Percentiles rank a stretch among this genome's conserved stretches.
These are phyloP conservation scores for Heritiera littoralis DNA, from an alignment of 345 rosid species.

Conservation along the genomic window DNA sequence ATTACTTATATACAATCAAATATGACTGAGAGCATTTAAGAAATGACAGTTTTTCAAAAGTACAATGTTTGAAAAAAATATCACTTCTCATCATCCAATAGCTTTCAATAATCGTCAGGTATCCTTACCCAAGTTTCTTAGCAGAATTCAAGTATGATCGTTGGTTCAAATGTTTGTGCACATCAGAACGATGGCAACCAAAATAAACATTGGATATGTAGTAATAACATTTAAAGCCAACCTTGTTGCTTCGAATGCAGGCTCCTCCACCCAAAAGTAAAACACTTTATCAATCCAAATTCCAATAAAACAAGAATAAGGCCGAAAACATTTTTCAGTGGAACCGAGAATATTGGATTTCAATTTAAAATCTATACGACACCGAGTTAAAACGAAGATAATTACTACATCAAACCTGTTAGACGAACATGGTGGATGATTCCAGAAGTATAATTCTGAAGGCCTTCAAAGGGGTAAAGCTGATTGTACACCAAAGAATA, in stretches of 20 bases:
- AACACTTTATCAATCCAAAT: not conserved
- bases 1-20: not conserved
- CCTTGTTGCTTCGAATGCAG: not conserved
- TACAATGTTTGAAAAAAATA: too few relatives aligned
- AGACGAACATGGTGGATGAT: slow-evolving; percentile 87
- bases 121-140: not conserved
- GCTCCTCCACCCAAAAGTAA: not conserved
- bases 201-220: not conserved
- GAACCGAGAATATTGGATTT: not conserved
- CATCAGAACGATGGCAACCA: not conserved
- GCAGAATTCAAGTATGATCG: not conserved
- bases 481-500: slow-evolving; percentile 66
- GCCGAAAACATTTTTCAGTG: not conserved
- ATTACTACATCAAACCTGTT: slow-evolving; percentile 32
- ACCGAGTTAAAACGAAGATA: not conserved
- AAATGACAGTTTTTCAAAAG: not conserved
- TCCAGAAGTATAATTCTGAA: slow-evolving; percentile 79
- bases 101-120: not conserved
- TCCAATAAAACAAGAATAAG: not conserved
- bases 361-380: not conserved
- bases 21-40: not conserved
- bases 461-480: slow-evolving; percentile 59
- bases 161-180: slow-evolving; percentile 1
- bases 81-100: not conserved
- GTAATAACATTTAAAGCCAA: not conserved